Conservation (phyloP, 768 basidiomycete species). For the Panaeolus papilionaceus region DNA sequence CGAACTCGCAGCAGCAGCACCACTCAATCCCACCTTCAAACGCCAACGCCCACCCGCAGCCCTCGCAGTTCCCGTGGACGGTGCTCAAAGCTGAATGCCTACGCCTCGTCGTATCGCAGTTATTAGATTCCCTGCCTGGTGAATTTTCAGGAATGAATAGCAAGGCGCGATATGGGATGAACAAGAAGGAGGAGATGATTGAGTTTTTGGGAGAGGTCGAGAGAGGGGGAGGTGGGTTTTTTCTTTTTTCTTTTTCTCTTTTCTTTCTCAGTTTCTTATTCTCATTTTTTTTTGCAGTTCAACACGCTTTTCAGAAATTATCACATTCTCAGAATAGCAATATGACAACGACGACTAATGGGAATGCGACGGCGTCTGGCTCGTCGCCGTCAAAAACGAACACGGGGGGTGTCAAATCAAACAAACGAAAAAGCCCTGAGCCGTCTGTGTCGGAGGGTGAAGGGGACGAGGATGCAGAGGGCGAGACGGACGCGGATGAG, state of each 20-base stretch:
- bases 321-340: neutral
- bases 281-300: constrained; percentile 17
- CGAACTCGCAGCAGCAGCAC: constrained; percentile 5
- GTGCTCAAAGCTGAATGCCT: constrained; percentile 33
- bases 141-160: constrained; percentile 2
- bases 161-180: constrained; percentile 17
- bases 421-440: constrained; percentile 15
- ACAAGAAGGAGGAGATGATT: constrained; percentile 34
- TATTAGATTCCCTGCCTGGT: constrained; percentile 25
- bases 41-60: neutral
- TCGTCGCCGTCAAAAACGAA: constrained; percentile 5
- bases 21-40: constrained; percentile 13
- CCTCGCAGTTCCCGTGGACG: constrained; percentile 31
- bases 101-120: constrained; percentile 30
- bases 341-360: constrained; percentile 16
- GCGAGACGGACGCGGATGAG: constrained; percentile 8
- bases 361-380: neutral
- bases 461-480: constrained; percentile 16
- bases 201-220: constrained; percentile 31
- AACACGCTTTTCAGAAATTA: constrained; percentile 14
- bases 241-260: neutral
- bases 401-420: constrained; percentile 1
- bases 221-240: constrained; percentile 30
- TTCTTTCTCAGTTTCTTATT: neutral
- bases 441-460: constrained; percentile 18